Conservation (phyloP, 768 basidiomycete species). For the Mrakia gelida region DNA sequence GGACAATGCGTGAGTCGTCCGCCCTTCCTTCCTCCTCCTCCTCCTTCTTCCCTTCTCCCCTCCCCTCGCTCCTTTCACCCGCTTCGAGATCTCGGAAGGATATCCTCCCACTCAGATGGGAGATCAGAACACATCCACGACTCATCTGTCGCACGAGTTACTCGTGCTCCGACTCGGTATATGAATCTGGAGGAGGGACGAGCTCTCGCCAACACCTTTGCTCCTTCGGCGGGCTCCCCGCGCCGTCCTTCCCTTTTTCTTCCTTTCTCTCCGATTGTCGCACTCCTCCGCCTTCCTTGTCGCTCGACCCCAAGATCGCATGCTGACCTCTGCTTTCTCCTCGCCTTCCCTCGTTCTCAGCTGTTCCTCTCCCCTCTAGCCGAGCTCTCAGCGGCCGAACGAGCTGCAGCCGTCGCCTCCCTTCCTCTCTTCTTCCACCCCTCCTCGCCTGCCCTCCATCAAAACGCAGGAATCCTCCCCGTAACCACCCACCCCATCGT, state of each 20-base stretch:
- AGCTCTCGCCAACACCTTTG: too few relatives aligned
- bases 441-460: not conserved
- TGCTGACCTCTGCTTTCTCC: not conserved
- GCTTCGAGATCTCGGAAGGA: too few relatives aligned
- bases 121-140: too few relatives aligned
- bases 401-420: constrained; percentile 11
- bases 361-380: constrained; percentile 28
- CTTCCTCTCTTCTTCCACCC: not conserved
- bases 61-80: too few relatives aligned
- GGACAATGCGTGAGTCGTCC: constrained; percentile 25
- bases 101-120: too few relatives aligned
- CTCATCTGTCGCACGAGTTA: too few relatives aligned
- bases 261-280: too few relatives aligned
- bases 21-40: not conserved
- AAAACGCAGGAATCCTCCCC: not conserved
- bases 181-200: too few relatives aligned
- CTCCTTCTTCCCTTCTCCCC: too few relatives aligned
- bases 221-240: too few relatives aligned
- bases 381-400: constrained; percentile 27
- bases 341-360: not conserved
- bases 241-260: too few relatives aligned
- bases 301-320: not conserved
- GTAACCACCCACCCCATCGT: not conserved
- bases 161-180: too few relatives aligned
- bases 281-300: not conserved